Evolutionary conservation across 352 stramenopile genomes (phyloP), one percentile per base, ranked within the genome.

Genomic region (Phytophthora fragariae): DNA sequence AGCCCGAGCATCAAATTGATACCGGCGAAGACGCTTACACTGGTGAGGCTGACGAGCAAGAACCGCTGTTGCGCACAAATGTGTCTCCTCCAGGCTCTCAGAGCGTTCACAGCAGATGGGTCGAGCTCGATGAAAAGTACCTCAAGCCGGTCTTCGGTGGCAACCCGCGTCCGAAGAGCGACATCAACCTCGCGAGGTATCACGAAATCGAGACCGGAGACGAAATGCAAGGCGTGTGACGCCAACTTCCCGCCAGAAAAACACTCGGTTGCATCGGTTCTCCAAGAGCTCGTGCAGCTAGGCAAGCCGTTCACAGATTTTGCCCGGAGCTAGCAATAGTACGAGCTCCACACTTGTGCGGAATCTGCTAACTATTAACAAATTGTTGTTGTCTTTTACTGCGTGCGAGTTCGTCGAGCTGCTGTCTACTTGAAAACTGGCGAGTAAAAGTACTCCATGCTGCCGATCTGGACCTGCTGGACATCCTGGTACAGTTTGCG

Each of bases 131-230:
- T 56, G 85, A 91, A 49, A 82, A 84, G 10, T 90, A 91, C 50
- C 68, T 92, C 17, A 90, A 91, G 61, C 85, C 85, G 6, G 53
- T 90, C 15, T 92, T 92, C 60, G 85, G 85, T 37, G 83, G 83
- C 37, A 84, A 86, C 8, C 81, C 77, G 17, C 81, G 79, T 52
- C 14, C 37, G 15, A 69, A 53, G 29, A 77, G 54, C 17, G 70
- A 80, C 10, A 70, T 39, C 3, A 68, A 60, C 17, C 52, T 66
- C 7, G 46, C 50, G 41, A 70, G 49, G 44, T 72, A 80, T 63
- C n/a, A 24, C 11, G 57, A 60, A 10, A 58, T 75, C 12, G 71
- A 65, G 39, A 37, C 57, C 29, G 62, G n/a, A 54, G 54, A 12
- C 35, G 44, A 52, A 58, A 19, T 64, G 47, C 49, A 57, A 6